Evolutionary conservation across 2,329 filamentous ascomycete species (phyloP).

Genomic region (Scytalidium lignicola): DNA sequence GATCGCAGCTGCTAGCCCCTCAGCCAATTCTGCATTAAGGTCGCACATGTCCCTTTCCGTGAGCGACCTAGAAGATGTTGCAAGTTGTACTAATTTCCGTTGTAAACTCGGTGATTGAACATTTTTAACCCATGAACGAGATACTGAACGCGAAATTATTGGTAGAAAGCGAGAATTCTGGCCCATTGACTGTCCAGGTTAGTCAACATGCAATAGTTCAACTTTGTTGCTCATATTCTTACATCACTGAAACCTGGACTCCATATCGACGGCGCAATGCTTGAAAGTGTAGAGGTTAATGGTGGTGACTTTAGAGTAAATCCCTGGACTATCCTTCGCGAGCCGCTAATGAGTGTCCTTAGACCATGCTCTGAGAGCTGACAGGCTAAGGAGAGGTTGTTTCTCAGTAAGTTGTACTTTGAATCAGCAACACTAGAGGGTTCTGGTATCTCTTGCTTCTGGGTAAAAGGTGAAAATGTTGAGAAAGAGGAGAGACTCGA

Average conservation of each 20-base stretch:
- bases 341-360: conserved; percentile 10
- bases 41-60: neutral
- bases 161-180: conserved; percentile 13
- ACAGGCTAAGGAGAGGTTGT: neutral
- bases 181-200: conserved; percentile 12
- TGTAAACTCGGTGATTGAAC: conserved; percentile 17
- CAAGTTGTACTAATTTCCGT: conserved; percentile 13
- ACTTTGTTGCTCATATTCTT: neutral
- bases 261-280: conserved; percentile 18
- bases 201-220: too few relatives aligned
- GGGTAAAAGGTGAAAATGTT: neutral
- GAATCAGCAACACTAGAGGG: neutral
- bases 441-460: conserved; percentile 3
- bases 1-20: neutral
- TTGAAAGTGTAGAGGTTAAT: conserved; percentile 10
- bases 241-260: conserved; percentile 23
- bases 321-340: neutral
- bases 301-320: conserved; percentile 10
- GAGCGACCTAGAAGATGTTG: neutral
- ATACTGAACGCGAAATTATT: conserved; percentile 12
- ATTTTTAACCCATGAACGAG: conserved; percentile 9
- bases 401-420: neutral
- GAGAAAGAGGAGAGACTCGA: conserved; percentile 2
- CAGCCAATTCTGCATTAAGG: neutral
- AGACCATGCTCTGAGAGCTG: conserved; percentile 9